A percentile compares a stretch with the other conserved stretches of the same genome.
These are phyloP conservation scores for Cydonia oblonga DNA, from an alignment of 331 rosid genomes.

Conservation along the genomic window DNA sequence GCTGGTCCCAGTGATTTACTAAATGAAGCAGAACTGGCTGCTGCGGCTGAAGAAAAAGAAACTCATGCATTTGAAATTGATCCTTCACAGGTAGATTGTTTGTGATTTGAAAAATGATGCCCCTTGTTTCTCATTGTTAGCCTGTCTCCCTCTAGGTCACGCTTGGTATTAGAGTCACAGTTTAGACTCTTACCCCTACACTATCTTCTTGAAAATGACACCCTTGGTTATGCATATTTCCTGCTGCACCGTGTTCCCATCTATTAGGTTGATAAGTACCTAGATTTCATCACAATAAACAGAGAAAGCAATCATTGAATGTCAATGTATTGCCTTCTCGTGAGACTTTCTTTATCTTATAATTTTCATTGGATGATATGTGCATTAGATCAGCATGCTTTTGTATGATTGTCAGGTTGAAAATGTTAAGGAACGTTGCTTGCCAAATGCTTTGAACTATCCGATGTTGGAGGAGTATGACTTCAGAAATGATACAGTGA, in stretches of 20 bases:
- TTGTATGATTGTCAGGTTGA: constrained; percentile 51
- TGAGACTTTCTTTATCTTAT: background rate
- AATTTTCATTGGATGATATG: background rate
- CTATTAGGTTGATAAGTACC: background rate
- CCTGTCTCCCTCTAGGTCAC: background rate
- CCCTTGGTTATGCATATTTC: background rate
- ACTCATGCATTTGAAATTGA: constrained; percentile 85
- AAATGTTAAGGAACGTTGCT: constrained; percentile 89
- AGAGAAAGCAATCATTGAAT: background rate
- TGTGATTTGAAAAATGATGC: constrained; percentile 9
- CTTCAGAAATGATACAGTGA: constrained; percentile 91
- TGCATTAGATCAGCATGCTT: constrained; percentile 1
- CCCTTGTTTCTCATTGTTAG: background rate
- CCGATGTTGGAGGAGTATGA: constrained; percentile 99
- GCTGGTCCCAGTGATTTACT: constrained; percentile 61
- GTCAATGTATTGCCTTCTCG: background rate
- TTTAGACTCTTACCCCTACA: background rate
- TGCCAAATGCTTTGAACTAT: constrained; percentile 88
- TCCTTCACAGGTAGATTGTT: constrained; percentile 61
- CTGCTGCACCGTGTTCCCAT: background rate
- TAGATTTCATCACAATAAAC: background rate
- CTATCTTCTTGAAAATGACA: background rate
- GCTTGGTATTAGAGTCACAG: background rate
- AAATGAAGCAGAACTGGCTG: constrained; percentile 79
- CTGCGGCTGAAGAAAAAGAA: constrained; percentile 83